phyloP scores from a whole-genome alignment of 106 monocot species.

The Acorus gramineus region DNA sequence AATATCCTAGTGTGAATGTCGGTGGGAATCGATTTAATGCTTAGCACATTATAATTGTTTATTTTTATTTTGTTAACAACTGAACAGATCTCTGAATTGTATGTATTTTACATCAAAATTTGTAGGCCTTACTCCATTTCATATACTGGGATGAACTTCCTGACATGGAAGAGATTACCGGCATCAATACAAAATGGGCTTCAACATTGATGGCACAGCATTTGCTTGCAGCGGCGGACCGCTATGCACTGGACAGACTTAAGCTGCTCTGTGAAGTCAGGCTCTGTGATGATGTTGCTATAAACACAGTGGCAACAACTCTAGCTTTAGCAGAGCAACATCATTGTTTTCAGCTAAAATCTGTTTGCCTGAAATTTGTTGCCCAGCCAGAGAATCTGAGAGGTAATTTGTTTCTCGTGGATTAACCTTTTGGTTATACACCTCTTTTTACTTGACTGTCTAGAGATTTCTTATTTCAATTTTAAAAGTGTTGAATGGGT shows the following conservation, averaged over 20 bases:
- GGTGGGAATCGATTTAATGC: too few species aligned
- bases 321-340: slow-evolving; percentile 52
- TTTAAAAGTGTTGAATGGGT: too few species aligned
- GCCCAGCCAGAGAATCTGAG: slow-evolving; percentile 32
- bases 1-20: too few species aligned
- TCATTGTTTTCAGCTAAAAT: slow-evolving; percentile 31
- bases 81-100: too few species aligned
- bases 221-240: slow-evolving; percentile 39
- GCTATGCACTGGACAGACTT: slow-evolving; percentile 47
- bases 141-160: slow-evolving; percentile 29
- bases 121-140: slow-evolving; percentile 31
- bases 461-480: too few species aligned
- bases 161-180: slow-evolving; percentile 15
- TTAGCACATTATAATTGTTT: too few species aligned
- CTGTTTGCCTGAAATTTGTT: slow-evolving; percentile 32
- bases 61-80: too few species aligned
- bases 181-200: slow-evolving; percentile 8
- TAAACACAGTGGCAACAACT: slow-evolving; percentile 30
- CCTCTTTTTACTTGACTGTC: background rate
- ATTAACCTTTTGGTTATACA: background rate
- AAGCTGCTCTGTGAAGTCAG: slow-evolving; percentile 32
- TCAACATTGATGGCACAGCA: slow-evolving; percentile 33
- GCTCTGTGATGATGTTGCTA: slow-evolving; percentile 23
- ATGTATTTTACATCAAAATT: background rate
- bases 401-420: slow-evolving; percentile 27